These are phyloP conservation scores for Verticillium nonalfalfae DNA, from an alignment of 2,329 filamentous ascomycete species.

Conservation along the genomic window DNA sequence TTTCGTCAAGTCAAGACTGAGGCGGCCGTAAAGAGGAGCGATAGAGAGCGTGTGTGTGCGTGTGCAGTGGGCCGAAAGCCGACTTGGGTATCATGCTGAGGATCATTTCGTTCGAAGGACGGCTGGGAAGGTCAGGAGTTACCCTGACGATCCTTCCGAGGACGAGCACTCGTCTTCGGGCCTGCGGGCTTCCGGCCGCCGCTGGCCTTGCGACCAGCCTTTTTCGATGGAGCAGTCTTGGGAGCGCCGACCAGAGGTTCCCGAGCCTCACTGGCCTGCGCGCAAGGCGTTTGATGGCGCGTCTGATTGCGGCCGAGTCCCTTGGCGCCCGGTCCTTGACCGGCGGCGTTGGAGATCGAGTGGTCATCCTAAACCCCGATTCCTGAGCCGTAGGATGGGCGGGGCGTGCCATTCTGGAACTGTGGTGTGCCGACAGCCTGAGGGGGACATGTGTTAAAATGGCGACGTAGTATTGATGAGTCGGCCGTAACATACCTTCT, in stretches of 20 bases:
- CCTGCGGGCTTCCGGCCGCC: not conserved
- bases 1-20: not conserved
- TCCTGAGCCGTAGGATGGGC: conserved; percentile 2
- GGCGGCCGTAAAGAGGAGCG: conserved; percentile 2
- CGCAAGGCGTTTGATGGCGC: not conserved
- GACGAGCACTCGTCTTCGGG: not conserved
- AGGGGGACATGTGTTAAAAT: not conserved
- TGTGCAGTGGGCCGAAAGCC: not conserved
- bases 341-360: not conserved
- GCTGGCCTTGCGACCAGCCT: not conserved
- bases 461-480: not conserved
- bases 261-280: not conserved
- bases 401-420: conserved; percentile 3
- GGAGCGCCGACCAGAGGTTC: not conserved
- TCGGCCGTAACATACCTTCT: conserved; percentile 39
- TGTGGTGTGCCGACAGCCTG: conserved; percentile 4
- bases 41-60: too few relatives aligned
- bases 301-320: not conserved
- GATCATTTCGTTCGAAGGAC: not conserved
- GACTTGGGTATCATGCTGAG: not conserved
- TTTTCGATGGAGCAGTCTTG: not conserved
- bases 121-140: not conserved
- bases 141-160: not conserved
- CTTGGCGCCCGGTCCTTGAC: not conserved
- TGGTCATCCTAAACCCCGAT: conserved; percentile 3